Base-by-base conservation (phyloP, 768 basidiomycete genomes). In the Auriscalpium orientale region DNA sequence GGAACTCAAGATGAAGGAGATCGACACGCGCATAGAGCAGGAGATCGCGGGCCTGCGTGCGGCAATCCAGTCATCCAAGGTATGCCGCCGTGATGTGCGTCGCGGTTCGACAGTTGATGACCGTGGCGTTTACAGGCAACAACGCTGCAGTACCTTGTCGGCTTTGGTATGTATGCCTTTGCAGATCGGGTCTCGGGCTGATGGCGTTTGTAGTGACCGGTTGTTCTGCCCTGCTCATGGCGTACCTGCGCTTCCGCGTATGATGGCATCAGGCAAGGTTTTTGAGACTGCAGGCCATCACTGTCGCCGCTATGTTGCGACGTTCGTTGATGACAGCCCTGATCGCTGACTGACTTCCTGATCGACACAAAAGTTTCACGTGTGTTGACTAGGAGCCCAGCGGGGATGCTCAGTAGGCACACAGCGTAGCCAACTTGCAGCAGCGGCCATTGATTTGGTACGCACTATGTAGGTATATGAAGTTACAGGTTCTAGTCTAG, bases 1-100 rank as follows among this genome's bases (percentile, higher is more conserved):
- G 65, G 94, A 97, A 65, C 74, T 95, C 52, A 98, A 98, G 81
- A 90, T 98, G 66, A 93, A 92, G 69, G 95, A 99, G 69, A 94
- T 98, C 16, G 95, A 98, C 65, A 98, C 95, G 4, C 75, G 91
- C 67, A 98, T 98, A 62, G 95, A 99, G 70, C 90, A 91, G 67
- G 94, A 98, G 71, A 95, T 95, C 66, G 91, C 93, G 9, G 84
- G 82, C 2, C 69, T 97, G 53, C 76, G 89, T 54, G 95, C 91
- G 2, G 76, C 84, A 8, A 91, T 92, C 36, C 90, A 93, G 66
- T 83, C 88, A 0, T 89, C 89, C 53, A 93, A 93, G 81, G 89
- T 84, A 55, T 57, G 53, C n/a, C 36, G n/a, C 15, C 18, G n/a
- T 51, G 18, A 21, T 18, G 37, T 50, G 35, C 28, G 15, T 49